phyloP scores from a whole-genome alignment of 2,329 filamentous ascomycete species.

The Lojkania enalia region DNA sequence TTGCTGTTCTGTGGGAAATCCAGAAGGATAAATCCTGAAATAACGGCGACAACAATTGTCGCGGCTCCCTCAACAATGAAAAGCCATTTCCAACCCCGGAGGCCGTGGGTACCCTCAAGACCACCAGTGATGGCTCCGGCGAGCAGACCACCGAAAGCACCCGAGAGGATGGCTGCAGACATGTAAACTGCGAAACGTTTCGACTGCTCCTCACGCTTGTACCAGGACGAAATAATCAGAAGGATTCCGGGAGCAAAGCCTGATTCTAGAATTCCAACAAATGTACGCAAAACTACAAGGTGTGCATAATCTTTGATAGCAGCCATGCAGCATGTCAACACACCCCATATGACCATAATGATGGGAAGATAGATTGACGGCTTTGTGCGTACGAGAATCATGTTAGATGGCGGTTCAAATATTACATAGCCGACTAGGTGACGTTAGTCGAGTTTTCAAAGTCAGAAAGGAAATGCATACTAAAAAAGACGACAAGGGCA shows the following conservation, averaged over 20 bases:
- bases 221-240: conserved; percentile 62
- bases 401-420: conserved; percentile 59
- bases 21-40: conserved; percentile 52
- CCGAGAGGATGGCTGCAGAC: conserved; percentile 59
- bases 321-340: conserved; percentile 56
- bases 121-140: conserved; percentile 54
- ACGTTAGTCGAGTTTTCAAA: not conserved
- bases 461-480: conserved; percentile 39
- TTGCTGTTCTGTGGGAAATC: conserved; percentile 55
- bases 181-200: conserved; percentile 62
- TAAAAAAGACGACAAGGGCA: conserved; percentile 59
- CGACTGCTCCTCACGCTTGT: conserved; percentile 60
- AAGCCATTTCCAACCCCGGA: conserved; percentile 58
- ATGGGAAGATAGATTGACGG: conserved; percentile 55
- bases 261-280: conserved; percentile 60
- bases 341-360: conserved; percentile 60
- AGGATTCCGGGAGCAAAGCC: conserved; percentile 60
- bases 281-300: conserved; percentile 57
- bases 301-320: conserved; percentile 52
- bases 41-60: conserved; percentile 51
- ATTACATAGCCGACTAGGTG: conserved; percentile 50
- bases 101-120: conserved; percentile 50
- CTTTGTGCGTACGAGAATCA: conserved; percentile 54
- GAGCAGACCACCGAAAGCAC: conserved; percentile 58
- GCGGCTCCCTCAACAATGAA: conserved; percentile 51